Evolutionary conservation across 169 alveolate species (phyloP).

Genomic region (Plasmodium sp.): DNA sequence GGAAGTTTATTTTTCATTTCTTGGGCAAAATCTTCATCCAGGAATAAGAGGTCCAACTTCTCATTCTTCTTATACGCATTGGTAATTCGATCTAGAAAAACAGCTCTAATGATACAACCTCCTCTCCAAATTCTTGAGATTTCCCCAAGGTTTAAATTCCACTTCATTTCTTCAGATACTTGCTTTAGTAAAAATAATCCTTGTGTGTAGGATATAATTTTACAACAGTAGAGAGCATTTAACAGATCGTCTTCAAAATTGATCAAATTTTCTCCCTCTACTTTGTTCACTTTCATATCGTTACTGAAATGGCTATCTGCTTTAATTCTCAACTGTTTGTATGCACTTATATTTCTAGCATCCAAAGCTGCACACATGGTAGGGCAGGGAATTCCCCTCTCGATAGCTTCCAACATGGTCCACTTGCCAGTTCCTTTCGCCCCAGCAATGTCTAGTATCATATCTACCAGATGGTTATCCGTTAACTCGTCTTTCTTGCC

Average conservation of each 20-base stretch:
- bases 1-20: conserved; percentile 72
- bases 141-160: conserved; percentile 83
- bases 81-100: conserved; percentile 78
- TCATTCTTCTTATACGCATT: conserved; percentile 72
- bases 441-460: conserved; percentile 83
- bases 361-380: conserved; percentile 89
- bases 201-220: conserved; percentile 86
- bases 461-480: conserved; percentile 80
- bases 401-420: conserved; percentile 89
- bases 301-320: conserved; percentile 25
- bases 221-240: conserved; percentile 79
- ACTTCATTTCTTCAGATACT: conserved; percentile 79
- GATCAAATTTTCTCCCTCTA: neutral
- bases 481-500: conserved; percentile 81
- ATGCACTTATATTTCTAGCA: conserved; percentile 82
- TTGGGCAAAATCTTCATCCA: conserved; percentile 51
- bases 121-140: conserved; percentile 89
- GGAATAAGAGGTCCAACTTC: conserved; percentile 62
- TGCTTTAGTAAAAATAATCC: conserved; percentile 83
- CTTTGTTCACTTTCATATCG: conserved; percentile 7
- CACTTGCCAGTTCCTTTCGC: conserved; percentile 91
- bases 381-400: conserved; percentile 88
- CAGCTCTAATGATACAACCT: conserved; percentile 88
- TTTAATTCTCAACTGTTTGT: conserved; percentile 32
- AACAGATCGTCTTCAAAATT: conserved; percentile 75